phyloP scores from a whole-genome alignment of 768 basidiomycete genomes.

The Tulasnella sp. region DNA sequence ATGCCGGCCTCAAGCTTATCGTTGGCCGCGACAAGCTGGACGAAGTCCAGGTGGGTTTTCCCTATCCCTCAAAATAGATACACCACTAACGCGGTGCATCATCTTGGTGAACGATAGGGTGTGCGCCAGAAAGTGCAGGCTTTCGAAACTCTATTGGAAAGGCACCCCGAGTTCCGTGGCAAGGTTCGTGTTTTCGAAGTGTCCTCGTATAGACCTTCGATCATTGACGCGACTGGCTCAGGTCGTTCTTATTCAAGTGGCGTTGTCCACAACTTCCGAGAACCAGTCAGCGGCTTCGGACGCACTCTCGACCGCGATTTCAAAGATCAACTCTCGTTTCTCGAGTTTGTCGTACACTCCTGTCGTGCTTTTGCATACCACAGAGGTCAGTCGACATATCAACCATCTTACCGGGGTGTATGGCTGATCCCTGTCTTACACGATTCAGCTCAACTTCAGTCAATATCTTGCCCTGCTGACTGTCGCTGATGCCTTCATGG shows the following conservation, averaged over 20 bases:
- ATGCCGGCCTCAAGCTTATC: constrained; percentile 79
- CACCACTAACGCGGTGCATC: neutral
- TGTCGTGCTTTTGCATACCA: constrained; percentile 78
- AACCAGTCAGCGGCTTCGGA: constrained; percentile 65
- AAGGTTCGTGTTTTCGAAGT: constrained; percentile 46
- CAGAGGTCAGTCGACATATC: constrained; percentile 44
- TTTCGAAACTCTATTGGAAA: constrained; percentile 77
- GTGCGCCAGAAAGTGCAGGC: constrained; percentile 79
- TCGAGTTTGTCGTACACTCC: constrained; percentile 82
- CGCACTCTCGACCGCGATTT: constrained; percentile 63
- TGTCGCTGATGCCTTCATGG: constrained; percentile 80
- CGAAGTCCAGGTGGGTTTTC: constrained; percentile 57
- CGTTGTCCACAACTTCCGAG: constrained; percentile 73
- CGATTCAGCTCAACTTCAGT: constrained; percentile 58
- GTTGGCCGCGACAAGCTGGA: constrained; percentile 89
- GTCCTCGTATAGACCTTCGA: neutral
- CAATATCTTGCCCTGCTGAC: constrained; percentile 80
- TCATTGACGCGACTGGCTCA: constrained; percentile 33
- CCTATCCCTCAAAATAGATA: neutral
- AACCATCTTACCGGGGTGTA: neutral
- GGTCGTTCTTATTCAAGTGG: constrained; percentile 83
- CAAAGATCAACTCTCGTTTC: constrained; percentile 77
- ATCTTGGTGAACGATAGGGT: constrained; percentile 43
- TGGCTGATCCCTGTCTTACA: neutral
- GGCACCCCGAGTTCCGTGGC: constrained; percentile 72